Conservation (phyloP, 768 basidiomycete species). For the Boletus tomentosulus region DNA sequence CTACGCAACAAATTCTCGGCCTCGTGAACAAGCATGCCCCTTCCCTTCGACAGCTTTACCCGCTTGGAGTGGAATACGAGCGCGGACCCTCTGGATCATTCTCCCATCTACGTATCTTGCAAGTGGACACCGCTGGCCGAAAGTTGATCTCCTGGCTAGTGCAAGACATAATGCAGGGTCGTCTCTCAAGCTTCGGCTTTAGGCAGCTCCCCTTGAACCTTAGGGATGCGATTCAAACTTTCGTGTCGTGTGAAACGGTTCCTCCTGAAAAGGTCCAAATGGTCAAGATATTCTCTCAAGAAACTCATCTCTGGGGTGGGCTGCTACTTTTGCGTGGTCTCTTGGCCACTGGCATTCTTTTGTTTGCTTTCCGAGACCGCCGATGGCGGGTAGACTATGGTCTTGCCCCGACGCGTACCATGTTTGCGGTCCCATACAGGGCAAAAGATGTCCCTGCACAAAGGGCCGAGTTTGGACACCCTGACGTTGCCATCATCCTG, state of each 20-base stretch:
- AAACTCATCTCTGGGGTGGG: slow-evolving; percentile 5
- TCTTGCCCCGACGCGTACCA: slow-evolving; percentile 6
- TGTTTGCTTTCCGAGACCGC: slow-evolving; percentile 21
- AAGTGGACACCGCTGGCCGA: slow-evolving; percentile 1
- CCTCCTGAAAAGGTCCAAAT: not conserved
- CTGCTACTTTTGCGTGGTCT: slow-evolving; percentile 25
- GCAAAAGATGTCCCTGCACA: slow-evolving; percentile 26
- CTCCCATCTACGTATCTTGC: slow-evolving; percentile 12
- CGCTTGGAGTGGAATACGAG: slow-evolving; percentile 5
- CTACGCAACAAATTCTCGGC: slow-evolving; percentile 35
- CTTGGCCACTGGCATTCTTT: slow-evolving; percentile 21
- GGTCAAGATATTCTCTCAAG: not conserved
- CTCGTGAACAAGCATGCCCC: slow-evolving; percentile 18
- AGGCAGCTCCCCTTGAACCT: not conserved
- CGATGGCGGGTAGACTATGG: slow-evolving; percentile 29
- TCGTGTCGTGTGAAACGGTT: slow-evolving; percentile 4
- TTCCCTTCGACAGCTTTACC: slow-evolving; percentile 1
- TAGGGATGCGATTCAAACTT: slow-evolving; percentile 1
- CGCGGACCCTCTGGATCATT: slow-evolving; percentile 6
- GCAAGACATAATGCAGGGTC: slow-evolving; percentile 9
- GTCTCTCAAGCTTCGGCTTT: slow-evolving; percentile 7
- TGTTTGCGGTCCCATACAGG: slow-evolving; percentile 27
- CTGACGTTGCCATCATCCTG: slow-evolving; percentile 20
- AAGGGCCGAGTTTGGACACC: slow-evolving; percentile 27
- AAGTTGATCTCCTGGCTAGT: slow-evolving; percentile 7